Evolutionary conservation across 164 flowering plant genomes (phyloP).

Genomic region (grape (Vitis vinifera)): DNA sequence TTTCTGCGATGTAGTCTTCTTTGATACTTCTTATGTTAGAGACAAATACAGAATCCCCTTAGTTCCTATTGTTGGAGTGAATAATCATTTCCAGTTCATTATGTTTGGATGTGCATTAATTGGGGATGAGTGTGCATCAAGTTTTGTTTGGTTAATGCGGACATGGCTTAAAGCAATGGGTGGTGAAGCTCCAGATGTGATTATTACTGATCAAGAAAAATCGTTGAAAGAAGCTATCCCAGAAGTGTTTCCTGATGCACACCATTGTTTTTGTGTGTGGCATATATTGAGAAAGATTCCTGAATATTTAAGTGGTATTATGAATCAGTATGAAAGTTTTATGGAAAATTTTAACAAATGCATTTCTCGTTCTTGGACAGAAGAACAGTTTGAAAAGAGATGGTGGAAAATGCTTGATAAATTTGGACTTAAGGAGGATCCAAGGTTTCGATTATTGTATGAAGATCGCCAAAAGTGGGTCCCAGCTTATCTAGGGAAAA

Average conservation of each 20-base stretch:
- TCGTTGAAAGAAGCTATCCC: constrained; percentile 22
- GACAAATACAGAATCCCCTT: constrained; percentile 23
- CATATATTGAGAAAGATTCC: constrained; percentile 28
- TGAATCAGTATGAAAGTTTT: constrained; percentile 16
- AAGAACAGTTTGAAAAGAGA: constrained; percentile 30
- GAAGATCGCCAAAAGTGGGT: constrained; percentile 32
- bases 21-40: constrained; percentile 24
- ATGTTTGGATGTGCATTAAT: constrained; percentile 34
- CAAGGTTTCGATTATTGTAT: constrained; percentile 23
- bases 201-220: constrained; percentile 33
- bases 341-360: constrained; percentile 22
- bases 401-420: constrained; percentile 27
- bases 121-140: constrained; percentile 17
- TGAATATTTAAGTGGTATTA: constrained; percentile 11
- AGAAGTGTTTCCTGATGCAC: constrained; percentile 22
- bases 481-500: constrained; percentile 17
- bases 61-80: constrained; percentile 31
- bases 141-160: constrained; percentile 27
- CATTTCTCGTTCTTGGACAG: constrained; percentile 26
- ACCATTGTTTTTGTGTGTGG: constrained; percentile 33
- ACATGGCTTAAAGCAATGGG: constrained; percentile 33
- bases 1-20: constrained; percentile 30
- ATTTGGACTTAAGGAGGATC: constrained; percentile 25
- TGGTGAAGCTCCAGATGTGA: constrained; percentile 25
- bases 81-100: constrained; percentile 32